Percentiles rank a stretch among this genome's conserved stretches.
Evolutionary conservation across 495 filamentous ascomycete species (phyloP).

Genomic region (Aspergillus carlsbadensis): DNA sequence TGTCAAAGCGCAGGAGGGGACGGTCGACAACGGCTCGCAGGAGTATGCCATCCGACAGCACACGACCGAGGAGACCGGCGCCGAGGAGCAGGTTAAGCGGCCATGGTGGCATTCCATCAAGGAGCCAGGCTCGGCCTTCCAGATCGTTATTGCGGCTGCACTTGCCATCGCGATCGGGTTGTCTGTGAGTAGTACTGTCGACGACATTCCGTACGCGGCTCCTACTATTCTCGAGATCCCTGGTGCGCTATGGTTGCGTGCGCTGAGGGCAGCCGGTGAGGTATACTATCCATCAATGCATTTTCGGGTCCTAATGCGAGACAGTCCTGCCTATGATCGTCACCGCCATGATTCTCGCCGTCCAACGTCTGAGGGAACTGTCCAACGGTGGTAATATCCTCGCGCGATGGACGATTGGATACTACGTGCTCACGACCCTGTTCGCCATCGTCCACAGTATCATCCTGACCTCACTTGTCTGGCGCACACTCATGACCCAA

Average conservation of each 20-base stretch:
- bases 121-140: conserved; percentile 12
- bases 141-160: conserved; percentile 9
- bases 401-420: conserved; percentile 14
- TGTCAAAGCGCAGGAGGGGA: background rate
- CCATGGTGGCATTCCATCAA: conserved; percentile 13
- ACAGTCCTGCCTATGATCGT: conserved; percentile 13
- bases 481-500: conserved; percentile 9
- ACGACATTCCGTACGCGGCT: conserved; percentile 9
- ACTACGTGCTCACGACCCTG: conserved; percentile 13
- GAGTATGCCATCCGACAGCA: background rate
- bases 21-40: background rate
- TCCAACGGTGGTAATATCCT: conserved; percentile 9
- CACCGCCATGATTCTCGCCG: conserved; percentile 13
- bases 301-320: background rate
- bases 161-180: conserved; percentile 12
- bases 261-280: conserved; percentile 11
- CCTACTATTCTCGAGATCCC: conserved; percentile 10
- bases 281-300: background rate
- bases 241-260: conserved; percentile 9
- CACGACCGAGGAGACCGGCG: background rate
- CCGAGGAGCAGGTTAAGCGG: background rate
- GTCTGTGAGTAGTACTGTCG: conserved; percentile 8
- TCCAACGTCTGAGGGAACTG: conserved; percentile 11
- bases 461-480: conserved; percentile 9
- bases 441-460: conserved; percentile 12